Evolutionary conservation across 768 basidiomycete species (phyloP), one percentile per base, ranked within the genome.

Genomic region (Kwoniella sp.): DNA sequence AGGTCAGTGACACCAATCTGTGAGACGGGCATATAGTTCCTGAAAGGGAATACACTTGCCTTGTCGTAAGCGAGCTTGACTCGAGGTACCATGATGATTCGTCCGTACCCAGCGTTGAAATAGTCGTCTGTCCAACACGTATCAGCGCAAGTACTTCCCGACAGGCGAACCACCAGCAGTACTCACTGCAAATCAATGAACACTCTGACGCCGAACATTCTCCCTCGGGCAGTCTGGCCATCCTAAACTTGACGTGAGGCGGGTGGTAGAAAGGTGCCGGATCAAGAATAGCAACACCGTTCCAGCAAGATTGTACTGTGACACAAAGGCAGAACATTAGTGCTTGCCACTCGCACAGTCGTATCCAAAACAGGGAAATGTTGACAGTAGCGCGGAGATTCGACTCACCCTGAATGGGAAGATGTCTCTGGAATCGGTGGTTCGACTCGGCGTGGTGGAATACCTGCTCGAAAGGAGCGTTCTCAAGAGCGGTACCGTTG

Each of bases 121-220:
- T 97, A 98, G 81, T 98, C 95, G 80, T 98, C 78, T 79, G 44
- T 12, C 12, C 3, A 10, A 7, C 10, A 1, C 24, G 19, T 8
- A 12, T 60, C 36, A 60, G 59, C 59, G 8, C 5, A 4, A 25
- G 52, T 26, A 10, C 10, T 44, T 44, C 17, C 17, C 10, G 10
- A 44, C 40, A 44, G 13, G 37, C 21, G 25, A 56, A 3, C 4
- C 6, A 29, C 60, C 36, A 64, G 52, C 55, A 24, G 17, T 40
- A 77, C 74, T 64, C 60, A 74, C 79, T 99, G 83, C 94, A 96
- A 69, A 99, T 94, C 61, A 99, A 83, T 80, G 88, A 89, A 82
- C 96, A 99, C 81, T 99, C 96, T 64, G 87, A 88, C 0, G 96
- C 96, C 40, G 90, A 92, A 77, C 96, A 98, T 78, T 99, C 96